A percentile compares a stretch with the other conserved stretches of the same genome.
Evolutionary conservation across 495 filamentous ascomycete genomes (phyloP).

Genomic region (Annulohypoxylon maeteangense): DNA sequence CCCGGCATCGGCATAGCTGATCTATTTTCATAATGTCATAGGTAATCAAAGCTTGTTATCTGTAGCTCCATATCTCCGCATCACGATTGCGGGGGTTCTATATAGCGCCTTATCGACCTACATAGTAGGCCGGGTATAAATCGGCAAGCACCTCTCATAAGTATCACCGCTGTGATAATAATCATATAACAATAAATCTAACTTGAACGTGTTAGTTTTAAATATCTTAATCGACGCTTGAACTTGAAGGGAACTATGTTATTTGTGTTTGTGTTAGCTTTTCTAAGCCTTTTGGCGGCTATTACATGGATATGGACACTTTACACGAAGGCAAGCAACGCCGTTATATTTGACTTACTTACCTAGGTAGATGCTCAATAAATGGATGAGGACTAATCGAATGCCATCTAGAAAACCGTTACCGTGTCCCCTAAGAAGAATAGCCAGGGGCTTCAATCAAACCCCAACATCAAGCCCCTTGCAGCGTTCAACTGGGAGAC

Average conservation of each 20-base stretch:
- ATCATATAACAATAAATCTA: not conserved
- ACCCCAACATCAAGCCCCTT: slow-evolving; percentile 62
- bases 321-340: not conserved
- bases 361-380: too few relatives aligned
- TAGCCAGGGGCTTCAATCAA: not conserved
- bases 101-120: slow-evolving; percentile 4
- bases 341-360: too few relatives aligned
- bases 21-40: slow-evolving; percentile 7
- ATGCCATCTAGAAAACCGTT: not conserved
- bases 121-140: slow-evolving; percentile 14
- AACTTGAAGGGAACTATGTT: not conserved
- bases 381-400: not conserved
- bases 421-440: not conserved
- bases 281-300: not conserved
- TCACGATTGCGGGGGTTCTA: slow-evolving; percentile 15
- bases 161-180: not conserved
- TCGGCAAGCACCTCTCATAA: not conserved
- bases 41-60: slow-evolving; percentile 12
- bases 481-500: slow-evolving; percentile 68
- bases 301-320: not conserved
- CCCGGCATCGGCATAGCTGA: slow-evolving; percentile 26
- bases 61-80: slow-evolving; percentile 17
- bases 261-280: not conserved
- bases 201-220: not conserved
- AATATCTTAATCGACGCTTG: too few relatives aligned